These are phyloP conservation scores for Lipomyces yamadae DNA, from an alignment of 805 yeast species.

Conservation along the genomic window DNA sequence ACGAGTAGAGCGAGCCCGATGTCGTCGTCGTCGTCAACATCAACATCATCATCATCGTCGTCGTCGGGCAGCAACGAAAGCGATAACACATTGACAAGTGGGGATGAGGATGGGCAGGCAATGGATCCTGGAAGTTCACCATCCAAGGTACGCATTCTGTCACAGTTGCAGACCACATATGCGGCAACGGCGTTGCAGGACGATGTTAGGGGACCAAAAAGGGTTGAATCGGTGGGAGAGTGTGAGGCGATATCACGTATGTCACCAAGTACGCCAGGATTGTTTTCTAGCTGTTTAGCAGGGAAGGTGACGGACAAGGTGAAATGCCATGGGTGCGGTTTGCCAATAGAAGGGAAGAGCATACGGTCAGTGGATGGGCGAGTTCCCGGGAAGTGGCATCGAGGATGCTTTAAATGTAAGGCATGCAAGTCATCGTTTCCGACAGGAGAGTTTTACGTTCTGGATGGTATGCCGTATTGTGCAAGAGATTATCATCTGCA, in stretches of 20 bases:
- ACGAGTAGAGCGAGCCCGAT: not conserved
- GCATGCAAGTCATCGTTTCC: conserved; percentile 53
- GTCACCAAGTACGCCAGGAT: not conserved
- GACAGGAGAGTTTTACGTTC: conserved; percentile 58
- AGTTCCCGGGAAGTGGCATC: conserved; percentile 65
- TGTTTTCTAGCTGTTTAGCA: not conserved
- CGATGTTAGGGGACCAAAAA: not conserved
- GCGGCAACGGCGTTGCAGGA: not conserved
- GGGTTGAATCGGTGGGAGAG: not conserved
- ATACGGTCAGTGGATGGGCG: not conserved
- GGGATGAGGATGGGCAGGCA: not conserved
- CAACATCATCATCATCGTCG: not conserved
- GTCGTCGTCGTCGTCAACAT: not conserved
- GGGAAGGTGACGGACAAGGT: not conserved
- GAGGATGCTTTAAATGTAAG: conserved; percentile 78
- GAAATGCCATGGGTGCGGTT: conserved; percentile 71
- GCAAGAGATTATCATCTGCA: conserved; percentile 71
- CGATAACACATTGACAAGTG: not conserved
- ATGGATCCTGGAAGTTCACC: not conserved
- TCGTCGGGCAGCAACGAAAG: not conserved
- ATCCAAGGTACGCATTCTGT: not conserved
- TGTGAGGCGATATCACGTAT: not conserved
- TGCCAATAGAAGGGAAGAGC: conserved; percentile 57
- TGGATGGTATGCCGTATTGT: conserved; percentile 82
- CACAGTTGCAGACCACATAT: not conserved